Base-by-base conservation (phyloP, 371 early-diverging fungal genomes). In the Funneliformis caledonium region DNA sequence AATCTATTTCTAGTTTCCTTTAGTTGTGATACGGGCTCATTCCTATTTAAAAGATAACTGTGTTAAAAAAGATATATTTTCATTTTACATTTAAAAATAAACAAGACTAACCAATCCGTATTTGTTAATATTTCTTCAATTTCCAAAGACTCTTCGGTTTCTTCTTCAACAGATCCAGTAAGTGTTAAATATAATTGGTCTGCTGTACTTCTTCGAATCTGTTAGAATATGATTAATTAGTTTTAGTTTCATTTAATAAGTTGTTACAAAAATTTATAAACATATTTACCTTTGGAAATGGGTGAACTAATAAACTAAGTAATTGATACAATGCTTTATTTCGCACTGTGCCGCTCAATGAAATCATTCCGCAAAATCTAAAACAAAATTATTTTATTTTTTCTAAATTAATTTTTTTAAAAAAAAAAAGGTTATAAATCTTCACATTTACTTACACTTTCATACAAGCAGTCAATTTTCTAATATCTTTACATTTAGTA, bases 181-280 rank as follows among this genome's bases (percentile, higher is more conserved):
- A 88, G 64, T 37, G 84, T 87, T 4, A 87, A 83, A 78, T 86
- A 90, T 9, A 90, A 69, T 76, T 90, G 90, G 67, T 90, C 90
- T 2, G 90, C 85, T 14, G 82, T 86, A 42, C 85, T 86, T 67
- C 85, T 82, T 7, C 90, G 88, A 50, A 89, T 84, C 89, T 89
- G 70, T 22, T 2, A 37, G 60, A 7, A 19, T 67, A 43, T 7
- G 43, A 59, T 19, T 9, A 65, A 31, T 43, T 22, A 0, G 62
- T 62, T 31, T 59, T 62, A 37, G 19, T 61, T 22, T n/a, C 4
- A 42, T 61, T 56, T 4, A 62, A 37, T 48, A n/a, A n/a, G 8
- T 33, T 60, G 2, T 42, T 26, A 26, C 26, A 26, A 26, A 26
- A 7, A 16, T 59, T 60, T 16, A 75, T 11, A 59, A n/a, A 14